A percentile compares a stretch with the other conserved stretches of the same genome.
These are phyloP conservation scores for Sarocladium brachiariae DNA, from an alignment of 2,329 filamentous ascomycete species.

Conservation along the genomic window DNA sequence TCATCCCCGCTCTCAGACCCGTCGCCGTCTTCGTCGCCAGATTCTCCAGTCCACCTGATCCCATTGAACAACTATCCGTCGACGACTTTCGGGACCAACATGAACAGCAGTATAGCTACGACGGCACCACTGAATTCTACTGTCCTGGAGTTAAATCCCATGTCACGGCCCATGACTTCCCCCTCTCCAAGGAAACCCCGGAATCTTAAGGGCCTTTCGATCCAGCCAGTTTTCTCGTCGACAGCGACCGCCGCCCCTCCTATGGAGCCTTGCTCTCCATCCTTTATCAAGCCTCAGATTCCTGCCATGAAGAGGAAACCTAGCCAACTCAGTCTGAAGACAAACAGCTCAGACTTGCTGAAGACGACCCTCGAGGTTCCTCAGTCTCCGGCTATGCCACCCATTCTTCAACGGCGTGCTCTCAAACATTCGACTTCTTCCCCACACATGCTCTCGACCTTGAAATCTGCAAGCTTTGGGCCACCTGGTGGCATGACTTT, in stretches of 20 bases:
- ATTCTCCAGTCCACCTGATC: conserved; percentile 73
- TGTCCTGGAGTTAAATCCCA: not conserved
- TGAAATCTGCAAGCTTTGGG: conserved; percentile 54
- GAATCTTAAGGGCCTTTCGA: conserved; percentile 78
- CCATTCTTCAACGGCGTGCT: conserved; percentile 55
- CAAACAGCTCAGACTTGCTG: conserved; percentile 52
- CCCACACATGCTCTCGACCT: conserved; percentile 55
- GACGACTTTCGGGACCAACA: conserved; percentile 42
- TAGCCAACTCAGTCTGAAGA: conserved; percentile 72
- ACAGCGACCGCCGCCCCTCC: conserved; percentile 36
- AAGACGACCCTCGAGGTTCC: conserved; percentile 45
- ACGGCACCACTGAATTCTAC: not conserved
- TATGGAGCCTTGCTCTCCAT: conserved; percentile 64
- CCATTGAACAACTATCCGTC: conserved; percentile 63
- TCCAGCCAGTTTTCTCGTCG: conserved; percentile 54
- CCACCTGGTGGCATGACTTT: conserved; percentile 58
- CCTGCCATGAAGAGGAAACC: conserved; percentile 67
- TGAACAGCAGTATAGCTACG: conserved; percentile 26
- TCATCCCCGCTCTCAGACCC: conserved; percentile 85
- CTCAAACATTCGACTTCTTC: conserved; percentile 63
- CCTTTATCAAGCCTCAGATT: conserved; percentile 74
- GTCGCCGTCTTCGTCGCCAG: conserved; percentile 85
- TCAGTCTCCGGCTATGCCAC: conserved; percentile 46
- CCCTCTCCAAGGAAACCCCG: conserved; percentile 65
- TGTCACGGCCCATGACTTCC: conserved; percentile 54